Evolutionary conservation across 2,329 filamentous ascomycete genomes (phyloP).

Genomic region (Diplodia corticola): DNA sequence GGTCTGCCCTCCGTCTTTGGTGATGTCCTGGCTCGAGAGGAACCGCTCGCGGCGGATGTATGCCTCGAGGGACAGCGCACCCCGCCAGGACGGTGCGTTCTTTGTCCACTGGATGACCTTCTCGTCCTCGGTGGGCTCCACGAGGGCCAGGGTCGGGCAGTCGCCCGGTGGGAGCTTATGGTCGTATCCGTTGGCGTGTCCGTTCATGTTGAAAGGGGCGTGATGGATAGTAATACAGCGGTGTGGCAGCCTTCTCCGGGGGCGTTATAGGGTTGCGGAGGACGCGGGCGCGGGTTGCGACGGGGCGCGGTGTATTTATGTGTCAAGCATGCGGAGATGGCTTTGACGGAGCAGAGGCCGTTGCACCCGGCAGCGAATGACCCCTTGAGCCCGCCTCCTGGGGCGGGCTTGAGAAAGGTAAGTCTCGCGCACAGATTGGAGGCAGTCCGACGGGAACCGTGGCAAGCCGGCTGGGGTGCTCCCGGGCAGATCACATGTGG

Average conservation of each 20-base stretch:
- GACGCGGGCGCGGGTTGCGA: neutral
- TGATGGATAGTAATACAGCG: neutral
- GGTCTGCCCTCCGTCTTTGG: slow-evolving; percentile 56
- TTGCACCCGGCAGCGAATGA: slow-evolving; percentile 13
- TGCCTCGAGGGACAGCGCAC: slow-evolving; percentile 53
- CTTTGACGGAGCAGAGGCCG: slow-evolving; percentile 5
- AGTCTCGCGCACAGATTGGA: slow-evolving; percentile 7
- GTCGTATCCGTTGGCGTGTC: slow-evolving; percentile 21
- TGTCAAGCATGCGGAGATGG: slow-evolving; percentile 17
- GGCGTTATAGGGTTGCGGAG: neutral
- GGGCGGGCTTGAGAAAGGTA: slow-evolving; percentile 3
- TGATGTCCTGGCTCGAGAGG: slow-evolving; percentile 54
- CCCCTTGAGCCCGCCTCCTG: slow-evolving; percentile 7
- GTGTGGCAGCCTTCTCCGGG: neutral
- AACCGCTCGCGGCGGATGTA: slow-evolving; percentile 60
- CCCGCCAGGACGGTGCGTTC: slow-evolving; percentile 60
- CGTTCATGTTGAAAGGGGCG: slow-evolving; percentile 3
- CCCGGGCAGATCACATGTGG: slow-evolving; percentile 20
- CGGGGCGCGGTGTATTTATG: slow-evolving; percentile 8
- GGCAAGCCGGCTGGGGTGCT: slow-evolving; percentile 13
- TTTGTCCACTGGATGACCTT: slow-evolving; percentile 52
- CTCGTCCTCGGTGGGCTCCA: slow-evolving; percentile 57
- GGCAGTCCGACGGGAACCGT: slow-evolving; percentile 17
- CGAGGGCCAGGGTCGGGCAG: slow-evolving; percentile 55
- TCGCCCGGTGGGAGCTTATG: slow-evolving; percentile 48